Evolutionary conservation across 495 filamentous ascomycete species (phyloP), one percentile per base, ranked within the genome.

Genomic region (Penicillium parvum): DNA sequence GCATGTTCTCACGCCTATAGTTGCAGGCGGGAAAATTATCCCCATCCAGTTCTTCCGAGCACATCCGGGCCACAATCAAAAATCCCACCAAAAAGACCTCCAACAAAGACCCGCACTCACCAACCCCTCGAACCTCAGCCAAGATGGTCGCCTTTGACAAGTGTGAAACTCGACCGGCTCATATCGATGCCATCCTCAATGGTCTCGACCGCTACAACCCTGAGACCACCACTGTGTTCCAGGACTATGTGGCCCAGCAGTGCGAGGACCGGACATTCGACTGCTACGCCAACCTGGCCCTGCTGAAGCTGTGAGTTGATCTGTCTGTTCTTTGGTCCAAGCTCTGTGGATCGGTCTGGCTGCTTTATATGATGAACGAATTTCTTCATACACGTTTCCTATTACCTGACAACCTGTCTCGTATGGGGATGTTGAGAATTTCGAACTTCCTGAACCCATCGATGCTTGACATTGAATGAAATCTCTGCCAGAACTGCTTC

Each of bases 141-240:
- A 64, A 63, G 46, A 77, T 77, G 74, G 66, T 69, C 52, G 68
- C 75, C 40, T 77, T 76, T 52, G 75, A 78, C 61, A 72, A 69
- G 56, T 75, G 74, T 62, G 69, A 74, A 45, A 74, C 73, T 52
- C 78, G 94, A 63, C 91, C 94, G 40, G 86, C 88, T 52, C 77
- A 90, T 63, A 94, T 99, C 66, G 86, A 86, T 62, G 76, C 69
- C 64, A 95, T 97, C 54, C 85, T 99, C 53, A 71, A 85, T 72
- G 89, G 94, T 43, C 85, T 99, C 47, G 92, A 99, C 72, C 77
- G 94, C 49, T 99, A 99, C 74, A 99, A 99, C 69, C 94, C 94
- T 29, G 92, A 99, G 69, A 95, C 91, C 16, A 95, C 92, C 37
- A 76, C 77, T 23, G 76, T 90, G 40, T 91, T 99, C 75, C 90